phyloP scores from a whole-genome alignment of 2,329 filamentous ascomycete species.

The Aspergillus carbonarius region DNA sequence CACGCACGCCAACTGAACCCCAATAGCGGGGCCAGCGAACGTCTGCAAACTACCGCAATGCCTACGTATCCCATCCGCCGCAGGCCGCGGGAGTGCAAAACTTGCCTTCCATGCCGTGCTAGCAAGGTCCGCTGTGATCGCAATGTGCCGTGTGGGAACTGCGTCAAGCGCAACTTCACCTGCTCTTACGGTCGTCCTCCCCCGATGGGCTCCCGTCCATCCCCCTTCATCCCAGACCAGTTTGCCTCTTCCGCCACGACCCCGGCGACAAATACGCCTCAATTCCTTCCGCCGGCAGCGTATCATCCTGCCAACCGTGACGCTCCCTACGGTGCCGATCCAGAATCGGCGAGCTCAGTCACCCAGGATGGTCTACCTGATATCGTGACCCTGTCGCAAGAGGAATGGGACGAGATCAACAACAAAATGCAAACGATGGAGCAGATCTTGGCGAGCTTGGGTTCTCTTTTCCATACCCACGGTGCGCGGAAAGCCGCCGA shows the following conservation, averaged over 20 bases:
- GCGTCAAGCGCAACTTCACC: conserved; percentile 42
- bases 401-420: conserved; percentile 38
- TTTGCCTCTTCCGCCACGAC: conserved; percentile 15
- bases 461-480: conserved; percentile 31
- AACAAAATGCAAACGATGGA: conserved; percentile 37
- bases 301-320: conserved; percentile 17
- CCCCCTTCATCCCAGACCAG: conserved; percentile 10
- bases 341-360: conserved; percentile 1
- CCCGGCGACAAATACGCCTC: conserved; percentile 18
- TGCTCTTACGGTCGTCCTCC: conserved; percentile 38
- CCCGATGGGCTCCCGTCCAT: conserved; percentile 16
- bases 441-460: conserved; percentile 33
- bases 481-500: conserved; percentile 21
- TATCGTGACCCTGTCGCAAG: conserved; percentile 31
- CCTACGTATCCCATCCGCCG: conserved; percentile 38
- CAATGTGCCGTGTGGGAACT: conserved; percentile 42
- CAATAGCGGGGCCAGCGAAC: conserved; percentile 13
- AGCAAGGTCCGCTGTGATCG: conserved; percentile 52
- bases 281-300: conserved; percentile 13
- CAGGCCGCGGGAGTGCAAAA: conserved; percentile 44
- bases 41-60: conserved; percentile 20
- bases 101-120: conserved; percentile 50
- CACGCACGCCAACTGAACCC: conserved; percentile 5
- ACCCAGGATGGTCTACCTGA: conserved; percentile 25
- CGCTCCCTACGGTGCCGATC: conserved; percentile 21